Base-by-base conservation (phyloP, 2,329 filamentous ascomycete genomes). In the Xylaria sp. region DNA sequence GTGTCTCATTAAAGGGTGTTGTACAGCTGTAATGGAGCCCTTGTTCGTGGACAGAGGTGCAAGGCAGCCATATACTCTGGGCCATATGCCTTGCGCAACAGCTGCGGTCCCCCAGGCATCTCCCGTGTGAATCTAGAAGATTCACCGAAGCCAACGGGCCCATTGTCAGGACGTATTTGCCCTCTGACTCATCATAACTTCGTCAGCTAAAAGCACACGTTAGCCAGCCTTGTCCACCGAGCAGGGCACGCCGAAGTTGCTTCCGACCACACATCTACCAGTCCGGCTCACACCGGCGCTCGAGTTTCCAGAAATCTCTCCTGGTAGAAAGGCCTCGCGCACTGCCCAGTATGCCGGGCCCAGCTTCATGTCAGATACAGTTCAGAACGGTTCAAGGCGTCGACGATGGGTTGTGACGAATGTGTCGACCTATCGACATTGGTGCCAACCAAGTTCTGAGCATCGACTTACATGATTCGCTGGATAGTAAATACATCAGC, bases 301-400 rank as follows among this genome's bases (percentile, higher is more conserved):
- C 88, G 87, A 83, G 90, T 88, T 23, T 12, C 3, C 23, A 28
- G n/a, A 9, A 23, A 46, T 4, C 12, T 85, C 88, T 90, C 20
- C 88, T 88, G 8, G 90, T 15, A 23, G 4, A 89, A 84, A 67
- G 84, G 83, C 79, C 90, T 91, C 65, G 88, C 86, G 76, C 90
- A 90, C 82, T 88, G 90, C 33, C 8, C 87, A 84, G 74, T 86
- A 89, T 80, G 80, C 57, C 84, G 73, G 15, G 88, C 88, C 51
- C 89, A 78, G 46, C 84, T 83, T 78, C 91, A 88, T 71, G 90
- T 87, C 82, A 90, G 85, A 80, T 89, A 91, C 64, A 91, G 90
- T 77, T 90, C 88, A 66, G 89, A 84, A 78, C 90, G 88, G 76
- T 90, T 89, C 63, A 84, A 81, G 62, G 90, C 79, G 39, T 90